Percentiles rank a stretch among this genome's conserved stretches.
These are phyloP conservation scores for Periconia digitata DNA, from an alignment of 2,329 filamentous ascomycete genomes.

Conservation along the genomic window DNA sequence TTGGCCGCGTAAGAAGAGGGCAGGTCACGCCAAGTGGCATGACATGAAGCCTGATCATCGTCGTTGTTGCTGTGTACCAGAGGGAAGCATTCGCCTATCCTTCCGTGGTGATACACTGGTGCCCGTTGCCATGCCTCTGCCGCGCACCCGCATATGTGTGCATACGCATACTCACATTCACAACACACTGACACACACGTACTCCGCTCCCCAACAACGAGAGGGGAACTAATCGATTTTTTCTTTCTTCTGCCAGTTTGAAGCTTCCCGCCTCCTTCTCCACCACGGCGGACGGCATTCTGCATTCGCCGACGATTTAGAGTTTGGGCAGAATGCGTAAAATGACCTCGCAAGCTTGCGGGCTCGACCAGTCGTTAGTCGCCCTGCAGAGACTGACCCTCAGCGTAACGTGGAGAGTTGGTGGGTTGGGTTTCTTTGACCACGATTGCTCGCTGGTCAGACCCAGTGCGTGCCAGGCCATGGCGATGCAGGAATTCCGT, in stretches of 20 bases:
- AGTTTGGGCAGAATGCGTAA: too few species aligned
- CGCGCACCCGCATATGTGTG: not conserved
- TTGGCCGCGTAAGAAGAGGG: too few species aligned
- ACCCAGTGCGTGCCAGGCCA: too few species aligned
- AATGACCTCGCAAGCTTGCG: too few species aligned
- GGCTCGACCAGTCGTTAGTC: not conserved
- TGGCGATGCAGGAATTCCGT: too few species aligned
- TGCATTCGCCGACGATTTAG: conserved; percentile 28
- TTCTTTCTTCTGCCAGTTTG: not conserved
- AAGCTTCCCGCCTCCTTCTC: not conserved
- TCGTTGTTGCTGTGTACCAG: not conserved
- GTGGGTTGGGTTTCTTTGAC: too few species aligned
- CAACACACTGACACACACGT: too few species aligned
- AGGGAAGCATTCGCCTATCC: not conserved
- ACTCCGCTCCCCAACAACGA: too few species aligned
- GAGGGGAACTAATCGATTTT: too few species aligned
- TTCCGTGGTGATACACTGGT: not conserved
- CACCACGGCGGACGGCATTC: conserved; percentile 24
- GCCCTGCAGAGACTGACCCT: not conserved
- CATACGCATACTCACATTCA: not conserved
- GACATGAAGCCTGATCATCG: not conserved
- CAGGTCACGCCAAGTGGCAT: not conserved
- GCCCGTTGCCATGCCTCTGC: not conserved
- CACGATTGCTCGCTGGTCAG: too few species aligned
- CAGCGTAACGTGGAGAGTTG: too few species aligned